These are phyloP conservation scores for Monascus ruber DNA, from an alignment of 2,329 filamentous ascomycete species.

Conservation along the genomic window DNA sequence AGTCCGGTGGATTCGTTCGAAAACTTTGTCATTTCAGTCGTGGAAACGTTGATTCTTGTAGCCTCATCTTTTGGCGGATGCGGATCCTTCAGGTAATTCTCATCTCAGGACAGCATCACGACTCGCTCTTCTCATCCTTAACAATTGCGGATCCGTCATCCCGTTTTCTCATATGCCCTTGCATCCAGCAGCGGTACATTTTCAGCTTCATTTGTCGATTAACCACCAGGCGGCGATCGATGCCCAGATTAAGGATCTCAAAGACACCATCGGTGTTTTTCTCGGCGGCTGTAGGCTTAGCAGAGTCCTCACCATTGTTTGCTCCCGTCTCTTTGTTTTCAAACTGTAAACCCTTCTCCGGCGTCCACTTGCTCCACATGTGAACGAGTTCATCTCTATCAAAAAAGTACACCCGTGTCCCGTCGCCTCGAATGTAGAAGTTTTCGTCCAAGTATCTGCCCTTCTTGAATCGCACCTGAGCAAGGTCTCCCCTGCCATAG, in stretches of 20 bases:
- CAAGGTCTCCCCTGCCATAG: conserved; percentile 89
- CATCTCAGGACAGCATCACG: conserved; percentile 1
- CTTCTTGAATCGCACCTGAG: conserved; percentile 95
- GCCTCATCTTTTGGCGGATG: no score
- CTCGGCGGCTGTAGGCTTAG: conserved; percentile 1
- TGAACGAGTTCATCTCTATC: conserved; percentile 67
- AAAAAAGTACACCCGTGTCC: conserved; percentile 95
- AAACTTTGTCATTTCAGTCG: no score
- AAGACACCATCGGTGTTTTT: conserved; percentile 37
- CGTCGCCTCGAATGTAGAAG: conserved; percentile 92
- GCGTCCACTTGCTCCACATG: conserved; percentile 58
- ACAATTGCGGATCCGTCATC: no score
- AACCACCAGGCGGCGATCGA: conserved; percentile 81
- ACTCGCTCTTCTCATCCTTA: conserved; percentile 4
- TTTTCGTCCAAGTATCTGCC: conserved; percentile 90
- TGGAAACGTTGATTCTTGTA: no score
- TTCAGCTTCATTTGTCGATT: conserved; percentile 85
- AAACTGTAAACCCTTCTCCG: conserved; percentile 21
- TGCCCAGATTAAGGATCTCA: conserved; percentile 64
- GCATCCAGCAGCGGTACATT: conserved; percentile 88
- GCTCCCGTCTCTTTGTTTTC: conserved; percentile 5
- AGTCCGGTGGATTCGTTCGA: no score
- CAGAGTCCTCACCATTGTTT: conserved; percentile 4
- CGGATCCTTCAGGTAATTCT: not conserved
- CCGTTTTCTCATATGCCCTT: conserved; percentile 32